A percentile compares a stretch with the other conserved stretches of the same genome.
These are phyloP conservation scores for Aspergillus novoparasiticus DNA, from an alignment of 2,329 filamentous ascomycete species.

Conservation along the genomic window DNA sequence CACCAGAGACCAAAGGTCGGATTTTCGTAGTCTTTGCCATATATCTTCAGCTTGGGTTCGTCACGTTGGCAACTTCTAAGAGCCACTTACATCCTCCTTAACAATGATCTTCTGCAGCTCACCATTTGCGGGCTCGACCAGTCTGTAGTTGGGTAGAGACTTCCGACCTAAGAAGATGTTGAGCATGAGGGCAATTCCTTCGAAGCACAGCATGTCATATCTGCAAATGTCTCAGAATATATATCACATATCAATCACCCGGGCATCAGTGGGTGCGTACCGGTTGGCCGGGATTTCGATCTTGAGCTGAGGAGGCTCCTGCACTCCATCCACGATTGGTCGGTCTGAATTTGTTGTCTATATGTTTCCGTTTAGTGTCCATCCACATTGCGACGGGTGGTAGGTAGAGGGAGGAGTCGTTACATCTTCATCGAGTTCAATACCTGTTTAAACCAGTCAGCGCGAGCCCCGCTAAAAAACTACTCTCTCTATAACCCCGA, in stretches of 20 bases:
- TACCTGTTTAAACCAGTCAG: slow-evolving; percentile 53
- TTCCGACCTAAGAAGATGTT: slow-evolving; percentile 87
- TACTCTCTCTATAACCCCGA: slow-evolving; percentile 16
- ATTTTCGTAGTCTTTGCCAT: slow-evolving; percentile 67
- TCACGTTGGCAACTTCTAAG: slow-evolving; percentile 11
- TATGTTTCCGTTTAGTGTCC: neutral
- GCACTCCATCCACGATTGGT: slow-evolving; percentile 73
- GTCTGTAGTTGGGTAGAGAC: slow-evolving; percentile 75
- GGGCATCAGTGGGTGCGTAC: slow-evolving; percentile 51
- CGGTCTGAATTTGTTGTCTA: slow-evolving; percentile 73
- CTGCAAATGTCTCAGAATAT: slow-evolving; percentile 37
- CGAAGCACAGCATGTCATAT: slow-evolving; percentile 94
- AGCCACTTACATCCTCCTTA: slow-evolving; percentile 59
- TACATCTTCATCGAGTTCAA: slow-evolving; percentile 93
- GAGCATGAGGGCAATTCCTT: slow-evolving; percentile 92
- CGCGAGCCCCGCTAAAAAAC: slow-evolving; percentile 26
- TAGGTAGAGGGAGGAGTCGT: slow-evolving; percentile 4
- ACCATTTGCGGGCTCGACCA: slow-evolving; percentile 71
- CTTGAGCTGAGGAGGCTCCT: slow-evolving; percentile 90
- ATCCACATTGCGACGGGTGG: neutral
- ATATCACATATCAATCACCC: neutral
- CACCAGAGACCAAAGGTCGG: slow-evolving; percentile 84
- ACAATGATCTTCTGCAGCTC: slow-evolving; percentile 81
- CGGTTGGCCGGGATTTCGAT: slow-evolving; percentile 97
- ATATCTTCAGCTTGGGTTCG: slow-evolving; percentile 5